Conservation (phyloP, 768 basidiomycete species). For the Termitomyces heimii region DNA sequence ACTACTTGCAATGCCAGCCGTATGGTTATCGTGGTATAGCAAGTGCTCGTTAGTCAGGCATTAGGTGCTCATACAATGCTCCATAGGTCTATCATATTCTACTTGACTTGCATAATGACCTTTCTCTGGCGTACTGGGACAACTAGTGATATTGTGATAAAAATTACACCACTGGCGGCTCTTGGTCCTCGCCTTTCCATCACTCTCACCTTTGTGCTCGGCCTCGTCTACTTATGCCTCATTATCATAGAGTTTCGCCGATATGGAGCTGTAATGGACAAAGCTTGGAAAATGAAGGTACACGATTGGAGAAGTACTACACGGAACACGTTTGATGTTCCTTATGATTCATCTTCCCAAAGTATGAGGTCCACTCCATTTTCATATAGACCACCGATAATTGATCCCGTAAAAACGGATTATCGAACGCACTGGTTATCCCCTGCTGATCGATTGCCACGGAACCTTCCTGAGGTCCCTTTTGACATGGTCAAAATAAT, state of each 20-base stretch:
- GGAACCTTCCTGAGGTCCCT: neutral
- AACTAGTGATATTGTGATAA: slow-evolving; percentile 24
- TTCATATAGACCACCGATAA: neutral
- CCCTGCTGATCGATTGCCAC: neutral
- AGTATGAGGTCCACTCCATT: neutral
- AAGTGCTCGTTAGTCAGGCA: neutral
- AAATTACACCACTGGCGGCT: slow-evolving; percentile 29
- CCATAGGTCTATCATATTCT: slow-evolving; percentile 60
- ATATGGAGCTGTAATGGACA: neutral
- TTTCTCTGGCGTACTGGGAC: slow-evolving; percentile 68
- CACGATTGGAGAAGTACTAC: neutral
- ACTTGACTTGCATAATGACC: slow-evolving; percentile 53
- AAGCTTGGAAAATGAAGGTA: neutral
- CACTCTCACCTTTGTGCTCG: slow-evolving; percentile 22
- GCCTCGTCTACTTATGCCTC: neutral
- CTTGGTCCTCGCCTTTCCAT: slow-evolving; percentile 52
- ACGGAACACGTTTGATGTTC: neutral
- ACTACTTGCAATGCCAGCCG: slow-evolving; percentile 52
- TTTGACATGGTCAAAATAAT: neutral
- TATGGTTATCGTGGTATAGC: slow-evolving; percentile 63
- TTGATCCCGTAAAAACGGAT: neutral
- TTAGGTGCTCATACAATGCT: neutral
- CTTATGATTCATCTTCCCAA: neutral
- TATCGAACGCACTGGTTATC: neutral
- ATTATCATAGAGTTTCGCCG: neutral